phyloP scores from a whole-genome alignment of 306 rosid species.

The cucumber (Cucumis sativus) region Cucumber_9930_V3 NC_026658.2:11227001-11227500 shows the following conservation, averaged over 20 bases:
- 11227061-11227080: neutral
- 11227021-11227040: neutral
- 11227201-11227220: neutral
- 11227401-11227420: neutral
- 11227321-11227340: neutral
- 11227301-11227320: neutral
- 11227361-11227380: neutral
- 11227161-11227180: conserved; percentile 2
- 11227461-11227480: conserved; percentile 62
- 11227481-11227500: conserved; percentile 98
- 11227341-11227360: neutral
- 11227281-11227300: neutral
- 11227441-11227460: neutral
- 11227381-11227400: neutral
- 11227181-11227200: neutral
- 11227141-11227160: neutral
- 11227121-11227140: neutral
- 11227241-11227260: neutral
- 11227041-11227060: neutral
- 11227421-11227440: neutral
- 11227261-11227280: neutral
- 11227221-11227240: neutral
- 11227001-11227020: conserved; percentile 8
- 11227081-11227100: neutral
- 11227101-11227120: conserved; percentile 10